Conservation (phyloP, 2,329 filamentous ascomycete species). For the Phoma herbarum region DNA sequence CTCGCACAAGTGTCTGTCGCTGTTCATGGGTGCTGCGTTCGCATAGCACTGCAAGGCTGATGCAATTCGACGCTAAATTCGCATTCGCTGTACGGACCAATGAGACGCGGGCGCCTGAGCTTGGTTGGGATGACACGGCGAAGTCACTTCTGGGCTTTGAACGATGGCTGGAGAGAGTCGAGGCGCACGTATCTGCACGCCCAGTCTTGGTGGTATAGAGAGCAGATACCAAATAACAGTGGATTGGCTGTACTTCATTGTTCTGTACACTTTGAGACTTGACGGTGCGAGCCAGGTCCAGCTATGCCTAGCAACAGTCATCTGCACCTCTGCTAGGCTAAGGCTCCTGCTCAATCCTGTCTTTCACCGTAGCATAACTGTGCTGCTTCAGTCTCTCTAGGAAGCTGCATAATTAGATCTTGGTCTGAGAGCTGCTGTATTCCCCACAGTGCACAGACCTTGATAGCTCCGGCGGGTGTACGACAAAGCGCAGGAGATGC, state of each 20-base stretch:
- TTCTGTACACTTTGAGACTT: not conserved
- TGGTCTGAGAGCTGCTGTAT: not conserved
- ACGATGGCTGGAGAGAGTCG: constrained; percentile 3
- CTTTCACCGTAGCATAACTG: not conserved
- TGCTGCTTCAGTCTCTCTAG: not conserved
- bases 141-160: constrained; percentile 4
- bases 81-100: constrained; percentile 21
- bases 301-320: not conserved
- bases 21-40: constrained; percentile 1
- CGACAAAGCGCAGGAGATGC: not conserved
- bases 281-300: not conserved
- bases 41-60: constrained; percentile 9
- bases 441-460: constrained; percentile 10
- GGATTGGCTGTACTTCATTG: too few relatives aligned
- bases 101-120: not conserved
- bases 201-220: not conserved
- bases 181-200: not conserved
- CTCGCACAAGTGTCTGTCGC: not conserved
- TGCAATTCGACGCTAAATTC: constrained; percentile 18
- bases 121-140: not conserved
- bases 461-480: not conserved
- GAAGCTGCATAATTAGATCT: not conserved
- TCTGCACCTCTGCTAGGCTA: not conserved
- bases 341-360: not conserved
- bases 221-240: not conserved